Conservation (phyloP, 1,284 basidiomycete genomes). For the Cerrena zonata region DNA sequence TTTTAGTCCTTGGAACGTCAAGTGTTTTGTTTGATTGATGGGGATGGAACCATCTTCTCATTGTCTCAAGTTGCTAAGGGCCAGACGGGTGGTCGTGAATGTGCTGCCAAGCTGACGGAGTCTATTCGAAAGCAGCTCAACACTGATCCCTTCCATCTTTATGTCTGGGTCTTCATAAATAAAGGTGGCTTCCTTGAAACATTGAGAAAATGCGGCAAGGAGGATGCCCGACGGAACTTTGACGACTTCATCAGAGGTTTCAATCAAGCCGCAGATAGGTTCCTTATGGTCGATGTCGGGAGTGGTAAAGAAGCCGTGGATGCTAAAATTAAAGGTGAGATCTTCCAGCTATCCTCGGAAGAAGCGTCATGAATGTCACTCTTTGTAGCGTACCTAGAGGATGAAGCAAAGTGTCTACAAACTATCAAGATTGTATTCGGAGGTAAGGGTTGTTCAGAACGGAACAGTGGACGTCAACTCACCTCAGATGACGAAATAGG, state of each 20-base stretch:
- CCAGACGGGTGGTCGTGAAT: conserved; percentile 48
- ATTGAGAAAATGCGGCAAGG: conserved; percentile 38
- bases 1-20: conserved; percentile 38
- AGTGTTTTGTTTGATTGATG: conserved; percentile 56
- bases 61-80: conserved; percentile 48
- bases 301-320: conserved; percentile 68
- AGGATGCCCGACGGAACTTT: conserved; percentile 39
- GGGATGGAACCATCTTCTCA: conserved; percentile 61
- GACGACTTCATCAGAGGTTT: conserved; percentile 63
- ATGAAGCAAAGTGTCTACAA: conserved; percentile 55
- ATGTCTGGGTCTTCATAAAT: conserved; percentile 63
- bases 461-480: conserved; percentile 5
- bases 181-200: conserved; percentile 52
- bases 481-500: conserved; percentile 36
- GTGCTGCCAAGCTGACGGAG: conserved; percentile 48
- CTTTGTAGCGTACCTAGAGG: conserved; percentile 47
- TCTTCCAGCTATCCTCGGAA: not conserved
- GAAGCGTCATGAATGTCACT: not conserved
- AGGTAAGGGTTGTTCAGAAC: conserved; percentile 30
- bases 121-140: conserved; percentile 42
- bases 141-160: conserved; percentile 45
- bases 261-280: conserved; percentile 58
- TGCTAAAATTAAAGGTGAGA: conserved; percentile 64
- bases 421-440: conserved; percentile 60
- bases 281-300: conserved; percentile 68